phyloP scores from a whole-genome alignment of 345 rosid genomes.

The Citrus sp. region DNA sequence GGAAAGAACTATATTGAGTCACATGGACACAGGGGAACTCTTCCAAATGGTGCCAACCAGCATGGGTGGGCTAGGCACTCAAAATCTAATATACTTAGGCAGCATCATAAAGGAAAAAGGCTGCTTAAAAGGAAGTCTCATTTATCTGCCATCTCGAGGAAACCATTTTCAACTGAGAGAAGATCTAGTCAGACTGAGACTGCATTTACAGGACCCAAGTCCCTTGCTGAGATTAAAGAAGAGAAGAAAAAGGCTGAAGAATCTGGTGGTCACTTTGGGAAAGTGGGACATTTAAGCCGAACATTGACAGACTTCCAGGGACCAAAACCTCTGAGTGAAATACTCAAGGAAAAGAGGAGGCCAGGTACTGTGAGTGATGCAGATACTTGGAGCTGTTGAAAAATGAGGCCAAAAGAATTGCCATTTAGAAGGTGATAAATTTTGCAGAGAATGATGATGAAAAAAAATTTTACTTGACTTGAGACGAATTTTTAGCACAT shows the following conservation, averaged over 20 bases:
- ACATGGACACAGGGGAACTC: slow-evolving; percentile 17
- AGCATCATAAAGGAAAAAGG: slow-evolving; percentile 22
- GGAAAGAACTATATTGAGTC: slow-evolving; percentile 26
- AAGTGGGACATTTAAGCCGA: slow-evolving; percentile 3
- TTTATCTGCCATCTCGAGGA: slow-evolving; percentile 24
- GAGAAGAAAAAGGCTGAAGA: slow-evolving; percentile 37
- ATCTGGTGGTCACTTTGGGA: slow-evolving; percentile 7
- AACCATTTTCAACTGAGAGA: slow-evolving; percentile 25
- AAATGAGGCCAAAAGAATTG: not conserved
- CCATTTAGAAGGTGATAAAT: not conserved
- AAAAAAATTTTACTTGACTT: not conserved
- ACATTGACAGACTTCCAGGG: slow-evolving; percentile 36
- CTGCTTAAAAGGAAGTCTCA: slow-evolving; percentile 10
- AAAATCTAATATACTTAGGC: slow-evolving; percentile 16
- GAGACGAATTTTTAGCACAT: not conserved
- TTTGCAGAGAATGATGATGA: not conserved
- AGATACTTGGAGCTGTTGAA: slow-evolving; percentile 6
- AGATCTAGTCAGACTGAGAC: slow-evolving; percentile 19
- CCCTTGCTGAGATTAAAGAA: slow-evolving; percentile 51
- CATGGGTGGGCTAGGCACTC: slow-evolving; percentile 21
- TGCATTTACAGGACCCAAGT: slow-evolving; percentile 49
- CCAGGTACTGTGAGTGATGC: not conserved
- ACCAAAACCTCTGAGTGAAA: slow-evolving; percentile 55
- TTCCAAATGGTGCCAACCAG: slow-evolving; percentile 17
- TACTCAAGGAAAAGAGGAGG: slow-evolving; percentile 43